Evolutionary conservation across 108 stramenopile genomes (phyloP), one percentile per base, ranked within the genome.

Genomic region (Discostella pseudostelligera): DNA sequence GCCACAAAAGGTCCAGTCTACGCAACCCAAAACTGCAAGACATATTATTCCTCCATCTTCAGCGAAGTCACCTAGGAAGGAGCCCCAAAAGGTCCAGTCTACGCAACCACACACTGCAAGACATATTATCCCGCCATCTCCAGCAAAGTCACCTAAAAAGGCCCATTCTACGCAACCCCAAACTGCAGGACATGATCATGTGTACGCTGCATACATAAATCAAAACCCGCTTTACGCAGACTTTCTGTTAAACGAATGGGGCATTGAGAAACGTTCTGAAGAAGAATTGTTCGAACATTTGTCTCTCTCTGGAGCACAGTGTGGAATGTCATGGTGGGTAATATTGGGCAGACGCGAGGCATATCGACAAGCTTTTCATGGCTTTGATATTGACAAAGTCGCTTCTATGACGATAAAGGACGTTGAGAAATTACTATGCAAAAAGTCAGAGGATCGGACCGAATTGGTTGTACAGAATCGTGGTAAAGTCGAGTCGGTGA

Each of bases 261-360:
- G 83, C 0, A 54, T 72, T 54, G 81, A 84, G 47, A 81, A 77
- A 28, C 79, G 82, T 46, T 80, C 67, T 7, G 89, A 84, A 37
- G 19, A 60, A 17, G 58, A 79, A 26, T 37, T 90, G n/a, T 90
- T 90, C 76, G 86, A 86, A 70, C 80, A 78, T 48, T 61, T 90
- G 11, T 78, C 61, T 8, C 56, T 90, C 25, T 86, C 87, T 59
- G 84, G 84, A 28, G 81, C 81, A 0, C 89, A 90, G 69, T 55
- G 83, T n/a, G 89, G 89, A 3, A 55, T 90, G 2, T 74, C 72
- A 0, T 90, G 89, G 89, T 54, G 76, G 59, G 87, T 86, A 5
- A 83, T 90, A 12, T 39, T 90, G 36, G 53, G 63, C 17, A 90
- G 87, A 67, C 83, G 89, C 2, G 80, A 86, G 32, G 82, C 71